Percentiles rank a stretch among this genome's conserved stretches.
Conservation (phyloP, 2,329 filamentous ascomycete genomes). For the Pochonia chlamydosporia region DNA sequence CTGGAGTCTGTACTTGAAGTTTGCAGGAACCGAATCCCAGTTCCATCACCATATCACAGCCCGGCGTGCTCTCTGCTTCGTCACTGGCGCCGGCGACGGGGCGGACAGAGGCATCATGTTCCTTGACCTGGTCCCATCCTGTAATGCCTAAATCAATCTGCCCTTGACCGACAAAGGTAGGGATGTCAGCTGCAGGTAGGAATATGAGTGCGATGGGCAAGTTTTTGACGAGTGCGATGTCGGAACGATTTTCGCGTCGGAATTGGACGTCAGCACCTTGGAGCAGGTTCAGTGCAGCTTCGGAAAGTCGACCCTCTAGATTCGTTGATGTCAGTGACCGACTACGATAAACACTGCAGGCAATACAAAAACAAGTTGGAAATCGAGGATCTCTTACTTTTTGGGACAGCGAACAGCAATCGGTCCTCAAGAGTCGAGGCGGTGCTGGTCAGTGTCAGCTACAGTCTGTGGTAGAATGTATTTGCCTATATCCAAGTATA, state of each 20-base stretch:
- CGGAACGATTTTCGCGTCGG: constrained; percentile 86
- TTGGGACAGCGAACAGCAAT: constrained; percentile 94
- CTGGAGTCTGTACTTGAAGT: constrained; percentile 93
- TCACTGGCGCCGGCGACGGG: constrained; percentile 41
- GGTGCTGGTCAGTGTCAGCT: constrained; percentile 28
- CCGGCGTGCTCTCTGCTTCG: constrained; percentile 44
- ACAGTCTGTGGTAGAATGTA: no score
- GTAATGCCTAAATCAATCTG: constrained; percentile 93
- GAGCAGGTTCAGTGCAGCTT: constrained; percentile 82
- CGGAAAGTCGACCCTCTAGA: constrained; percentile 85
- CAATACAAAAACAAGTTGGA: not conserved
- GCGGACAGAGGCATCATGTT: constrained; percentile 68
- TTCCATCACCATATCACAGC: constrained; percentile 82
- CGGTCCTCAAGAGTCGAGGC: constrained; percentile 90
- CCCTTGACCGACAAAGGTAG: constrained; percentile 93
- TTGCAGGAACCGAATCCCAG: constrained; percentile 87
- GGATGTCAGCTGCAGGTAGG: constrained; percentile 93
- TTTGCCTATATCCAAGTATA: no score
- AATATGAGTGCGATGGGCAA: constrained; percentile 92
- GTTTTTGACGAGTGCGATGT: constrained; percentile 97
- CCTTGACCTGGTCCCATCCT: constrained; percentile 84
- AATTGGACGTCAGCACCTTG: constrained; percentile 95
- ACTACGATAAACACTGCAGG: not conserved
- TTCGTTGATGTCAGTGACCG: constrained; percentile 9
- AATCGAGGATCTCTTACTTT: constrained; percentile 61